Conservation (phyloP, 805 yeast genomes). For the Zygosaccharomyces siamensis region DNA sequence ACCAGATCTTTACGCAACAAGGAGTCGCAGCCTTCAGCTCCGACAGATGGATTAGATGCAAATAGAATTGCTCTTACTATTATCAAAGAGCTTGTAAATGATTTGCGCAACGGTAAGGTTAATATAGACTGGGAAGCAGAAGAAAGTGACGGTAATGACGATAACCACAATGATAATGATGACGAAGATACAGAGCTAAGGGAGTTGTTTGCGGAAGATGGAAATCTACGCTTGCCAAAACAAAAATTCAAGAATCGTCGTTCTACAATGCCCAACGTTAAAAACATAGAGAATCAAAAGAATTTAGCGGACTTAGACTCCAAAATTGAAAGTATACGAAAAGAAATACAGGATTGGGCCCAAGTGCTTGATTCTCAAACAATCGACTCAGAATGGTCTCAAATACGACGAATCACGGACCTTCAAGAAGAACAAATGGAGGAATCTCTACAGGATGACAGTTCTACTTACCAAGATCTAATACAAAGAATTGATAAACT, state of each 20-base stretch:
- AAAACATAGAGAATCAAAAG: conserved; percentile 29
- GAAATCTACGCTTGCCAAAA: background rate
- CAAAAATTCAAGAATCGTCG: background rate
- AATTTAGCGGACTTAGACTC: conserved; percentile 21
- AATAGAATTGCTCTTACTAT: conserved; percentile 23
- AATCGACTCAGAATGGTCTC: conserved; percentile 20
- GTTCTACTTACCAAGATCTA: conserved; percentile 14
- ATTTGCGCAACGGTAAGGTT: conserved; percentile 24
- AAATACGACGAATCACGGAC: conserved; percentile 3
- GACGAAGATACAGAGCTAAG: conserved; percentile 21
- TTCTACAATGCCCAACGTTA: conserved; percentile 28
- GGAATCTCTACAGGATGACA: background rate
- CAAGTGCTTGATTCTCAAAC: conserved; percentile 17
- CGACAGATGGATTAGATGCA: conserved; percentile 17
- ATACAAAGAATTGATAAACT: conserved; percentile 19
- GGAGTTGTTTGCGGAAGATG: conserved; percentile 20
- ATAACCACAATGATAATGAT: conserved; percentile 10
- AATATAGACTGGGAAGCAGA: conserved; percentile 32
- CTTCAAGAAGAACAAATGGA: background rate
- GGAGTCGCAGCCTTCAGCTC: conserved; percentile 10
- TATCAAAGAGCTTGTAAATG: conserved; percentile 31
- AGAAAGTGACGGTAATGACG: conserved; percentile 11
- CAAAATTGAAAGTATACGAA: conserved; percentile 23
- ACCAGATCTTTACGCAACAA: conserved; percentile 24
- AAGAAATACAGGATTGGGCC: conserved; percentile 30